phyloP scores from a whole-genome alignment of 371 early-diverging fungal species.

The Mucor mucedo region DNA sequence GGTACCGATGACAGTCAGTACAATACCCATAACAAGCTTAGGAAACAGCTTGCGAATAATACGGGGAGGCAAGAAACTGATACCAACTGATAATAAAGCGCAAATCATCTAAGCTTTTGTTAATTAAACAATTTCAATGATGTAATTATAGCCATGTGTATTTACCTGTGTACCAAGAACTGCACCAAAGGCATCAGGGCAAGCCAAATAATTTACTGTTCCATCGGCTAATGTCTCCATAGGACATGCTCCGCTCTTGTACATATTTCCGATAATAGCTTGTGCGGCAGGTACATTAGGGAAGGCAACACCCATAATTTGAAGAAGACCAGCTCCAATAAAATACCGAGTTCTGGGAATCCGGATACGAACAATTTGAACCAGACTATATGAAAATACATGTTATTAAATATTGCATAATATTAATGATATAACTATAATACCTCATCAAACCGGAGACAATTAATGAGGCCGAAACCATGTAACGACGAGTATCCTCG shows the following conservation, averaged over 20 bases:
- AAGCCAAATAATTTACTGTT: conserved; percentile 47
- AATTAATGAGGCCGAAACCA: conserved; percentile 59
- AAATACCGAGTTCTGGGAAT: conserved; percentile 58
- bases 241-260: conserved; percentile 50
- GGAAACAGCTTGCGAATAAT: conserved; percentile 56
- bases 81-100: conserved; percentile 44
- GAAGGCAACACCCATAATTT: conserved; percentile 45
- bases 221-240: conserved; percentile 47
- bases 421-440: too few relatives aligned
- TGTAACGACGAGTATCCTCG: conserved; percentile 47
- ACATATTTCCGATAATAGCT: conserved; percentile 49
- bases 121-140: too few relatives aligned
- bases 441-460: conserved; percentile 38
- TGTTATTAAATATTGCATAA: too few relatives aligned
- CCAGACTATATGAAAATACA: conserved; percentile 13
- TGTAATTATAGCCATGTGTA: too few relatives aligned
- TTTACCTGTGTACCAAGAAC: conserved; percentile 52
- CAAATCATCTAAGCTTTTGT: conserved; percentile 37
- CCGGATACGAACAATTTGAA: conserved; percentile 56
- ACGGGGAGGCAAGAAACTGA: conserved; percentile 56
- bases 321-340: conserved; percentile 43
- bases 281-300: conserved; percentile 44
- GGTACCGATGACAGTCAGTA: conserved; percentile 47
- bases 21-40: conserved; percentile 23
- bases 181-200: conserved; percentile 61